These are phyloP conservation scores for Hypholoma sublateritium DNA, from an alignment of 768 basidiomycete species.

Conservation along the genomic window DNA sequence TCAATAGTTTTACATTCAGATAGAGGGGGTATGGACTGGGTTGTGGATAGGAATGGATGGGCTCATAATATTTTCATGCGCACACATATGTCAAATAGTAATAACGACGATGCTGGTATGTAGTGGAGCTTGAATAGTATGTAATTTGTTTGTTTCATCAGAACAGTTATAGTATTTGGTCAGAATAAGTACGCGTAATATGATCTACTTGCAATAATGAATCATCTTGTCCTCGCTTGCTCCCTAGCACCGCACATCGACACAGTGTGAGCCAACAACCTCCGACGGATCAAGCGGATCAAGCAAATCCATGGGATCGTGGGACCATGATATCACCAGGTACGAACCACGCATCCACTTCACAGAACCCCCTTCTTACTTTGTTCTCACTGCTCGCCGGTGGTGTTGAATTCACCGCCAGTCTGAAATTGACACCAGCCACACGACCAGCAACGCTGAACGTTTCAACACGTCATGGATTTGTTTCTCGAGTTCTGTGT, in stretches of 20 bases:
- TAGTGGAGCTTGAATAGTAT: not conserved
- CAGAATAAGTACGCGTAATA: no score
- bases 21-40: not conserved
- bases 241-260: no score
- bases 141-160: no score
- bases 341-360: no score
- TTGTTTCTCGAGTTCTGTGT: constrained; percentile 56
- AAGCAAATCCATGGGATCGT: no score
- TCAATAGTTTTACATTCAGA: constrained; percentile 19
- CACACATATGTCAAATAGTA: not conserved
- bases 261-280: no score
- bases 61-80: constrained; percentile 2
- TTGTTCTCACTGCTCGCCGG: constrained; percentile 82
- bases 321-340: no score
- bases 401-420: constrained; percentile 79
- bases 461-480: constrained; percentile 40
- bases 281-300: no score
- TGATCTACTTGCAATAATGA: constrained; percentile 12
- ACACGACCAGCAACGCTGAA: constrained; percentile 37
- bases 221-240: no score
- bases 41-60: constrained; percentile 8
- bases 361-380: no score
- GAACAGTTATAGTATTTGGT: not conserved
- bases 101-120: not conserved
- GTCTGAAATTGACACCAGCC: constrained; percentile 68